phyloP scores from a whole-genome alignment of 768 basidiomycete genomes.

The Calocybe indica region DNA sequence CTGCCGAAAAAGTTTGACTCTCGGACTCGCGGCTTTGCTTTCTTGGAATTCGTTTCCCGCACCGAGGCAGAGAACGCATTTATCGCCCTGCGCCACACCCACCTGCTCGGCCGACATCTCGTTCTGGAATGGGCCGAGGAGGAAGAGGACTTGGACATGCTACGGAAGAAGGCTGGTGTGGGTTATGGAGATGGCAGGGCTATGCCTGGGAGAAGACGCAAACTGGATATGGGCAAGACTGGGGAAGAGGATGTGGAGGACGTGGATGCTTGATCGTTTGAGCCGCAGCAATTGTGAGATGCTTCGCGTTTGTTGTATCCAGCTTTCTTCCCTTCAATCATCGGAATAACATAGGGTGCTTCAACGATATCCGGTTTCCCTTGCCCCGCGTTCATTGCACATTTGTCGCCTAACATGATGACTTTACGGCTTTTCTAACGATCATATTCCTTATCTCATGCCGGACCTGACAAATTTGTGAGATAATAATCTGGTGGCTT shows the following conservation, averaged over 20 bases:
- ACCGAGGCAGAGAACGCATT: constrained; percentile 90
- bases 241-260: constrained; percentile 30
- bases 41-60: constrained; percentile 87
- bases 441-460: too few species aligned
- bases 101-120: constrained; percentile 92
- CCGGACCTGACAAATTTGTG: too few species aligned
- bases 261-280: constrained; percentile 18
- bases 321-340: too few species aligned
- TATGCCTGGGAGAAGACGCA: constrained; percentile 72
- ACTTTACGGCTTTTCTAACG: too few species aligned
- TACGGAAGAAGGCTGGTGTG: constrained; percentile 77
- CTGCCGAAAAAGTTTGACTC: constrained; percentile 90
- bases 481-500: too few species aligned
- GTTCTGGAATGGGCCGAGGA: constrained; percentile 93
- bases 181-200: constrained; percentile 66
- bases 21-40: constrained; percentile 90
- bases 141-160: constrained; percentile 67
- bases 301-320: too few species aligned
- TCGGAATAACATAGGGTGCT: too few species aligned
- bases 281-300: too few species aligned
- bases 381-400: too few species aligned
- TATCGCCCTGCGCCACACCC: constrained; percentile 83
- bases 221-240: constrained; percentile 49
- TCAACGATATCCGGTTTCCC: too few species aligned
- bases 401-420: too few species aligned